Conservation (phyloP, 352 stramenopile genomes). For the Pythium aristosporum region DNA sequence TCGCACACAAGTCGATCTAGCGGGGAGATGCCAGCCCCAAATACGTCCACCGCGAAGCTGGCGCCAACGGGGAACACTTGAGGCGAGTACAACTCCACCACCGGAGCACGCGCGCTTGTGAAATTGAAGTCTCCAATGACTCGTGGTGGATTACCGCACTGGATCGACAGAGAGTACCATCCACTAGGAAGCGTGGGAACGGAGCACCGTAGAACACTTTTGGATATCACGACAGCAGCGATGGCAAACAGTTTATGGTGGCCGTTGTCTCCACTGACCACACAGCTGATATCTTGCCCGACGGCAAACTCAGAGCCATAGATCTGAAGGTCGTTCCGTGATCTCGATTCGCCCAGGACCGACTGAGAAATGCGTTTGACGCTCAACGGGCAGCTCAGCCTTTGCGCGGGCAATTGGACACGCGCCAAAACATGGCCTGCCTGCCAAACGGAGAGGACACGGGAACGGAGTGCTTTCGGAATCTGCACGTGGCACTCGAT, state of each 20-base stretch:
- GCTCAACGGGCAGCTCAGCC: slow-evolving; percentile 7
- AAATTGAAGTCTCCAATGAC: slow-evolving; percentile 6
- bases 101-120: neutral
- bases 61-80: slow-evolving; percentile 23
- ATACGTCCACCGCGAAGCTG: slow-evolving; percentile 16
- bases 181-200: slow-evolving; percentile 1
- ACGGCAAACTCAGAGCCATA: slow-evolving; percentile 14
- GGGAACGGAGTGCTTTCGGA: neutral
- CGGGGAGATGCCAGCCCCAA: slow-evolving; percentile 21
- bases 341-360: neutral
- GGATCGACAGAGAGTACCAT: slow-evolving; percentile 15
- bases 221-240: slow-evolving; percentile 1
- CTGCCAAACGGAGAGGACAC: slow-evolving; percentile 11
- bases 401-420: neutral
- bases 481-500: slow-evolving; percentile 12
- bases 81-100: slow-evolving; percentile 19
- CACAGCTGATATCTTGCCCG: slow-evolving; percentile 16
- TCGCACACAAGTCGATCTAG: slow-evolving; percentile 13
- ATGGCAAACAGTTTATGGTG: neutral
- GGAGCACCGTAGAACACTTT: slow-evolving; percentile 11
- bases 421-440: slow-evolving; percentile 9
- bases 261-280: neutral
- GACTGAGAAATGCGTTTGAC: slow-evolving; percentile 3
- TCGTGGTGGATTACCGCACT: neutral
- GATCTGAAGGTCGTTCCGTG: neutral